A percentile compares a stretch with the other conserved stretches of the same genome.
Evolutionary conservation across 306 rosid species (phyloP).

Genomic region (Vigna mungo): DNA sequence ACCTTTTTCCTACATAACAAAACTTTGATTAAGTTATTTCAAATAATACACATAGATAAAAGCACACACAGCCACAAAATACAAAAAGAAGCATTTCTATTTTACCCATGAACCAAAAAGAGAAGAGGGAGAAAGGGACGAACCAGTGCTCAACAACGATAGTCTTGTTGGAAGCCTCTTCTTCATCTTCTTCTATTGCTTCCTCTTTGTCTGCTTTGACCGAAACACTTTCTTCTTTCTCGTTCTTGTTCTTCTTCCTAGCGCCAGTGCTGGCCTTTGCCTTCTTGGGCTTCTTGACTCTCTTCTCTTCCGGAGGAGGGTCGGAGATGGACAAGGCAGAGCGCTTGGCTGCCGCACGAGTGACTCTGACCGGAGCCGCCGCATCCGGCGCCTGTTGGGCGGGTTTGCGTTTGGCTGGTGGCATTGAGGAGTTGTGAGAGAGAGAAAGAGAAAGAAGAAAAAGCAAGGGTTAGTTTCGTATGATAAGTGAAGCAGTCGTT

Average conservation of each 20-base stretch:
- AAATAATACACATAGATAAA: neutral
- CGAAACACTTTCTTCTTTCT: neutral
- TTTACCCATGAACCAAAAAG: neutral
- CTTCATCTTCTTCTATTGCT: neutral
- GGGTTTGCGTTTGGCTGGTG: conserved; percentile 32
- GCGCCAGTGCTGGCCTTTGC: neutral
- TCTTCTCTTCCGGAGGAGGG: conserved; percentile 1
- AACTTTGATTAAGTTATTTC: neutral
- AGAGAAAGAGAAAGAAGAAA: too few species aligned
- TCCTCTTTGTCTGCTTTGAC: neutral
- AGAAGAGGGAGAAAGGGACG: neutral
- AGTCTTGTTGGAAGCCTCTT: neutral
- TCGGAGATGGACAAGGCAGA: neutral
- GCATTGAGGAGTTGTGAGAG: conserved; percentile 1
- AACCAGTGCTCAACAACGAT: conserved; percentile 53
- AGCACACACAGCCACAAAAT: neutral
- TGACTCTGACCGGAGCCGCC: conserved; percentile 7
- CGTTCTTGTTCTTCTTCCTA: neutral
- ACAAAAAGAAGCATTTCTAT: neutral
- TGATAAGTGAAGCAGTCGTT: neutral
- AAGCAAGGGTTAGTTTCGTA: neutral
- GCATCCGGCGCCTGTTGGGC: neutral
- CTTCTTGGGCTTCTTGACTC: conserved; percentile 20
- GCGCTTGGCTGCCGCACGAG: conserved; percentile 36
- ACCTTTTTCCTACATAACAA: neutral